A percentile compares a stretch with the other conserved stretches of the same genome.
These are phyloP conservation scores for Leccinum boreale DNA, from an alignment of 768 basidiomycete species.

Conservation along the genomic window DNA sequence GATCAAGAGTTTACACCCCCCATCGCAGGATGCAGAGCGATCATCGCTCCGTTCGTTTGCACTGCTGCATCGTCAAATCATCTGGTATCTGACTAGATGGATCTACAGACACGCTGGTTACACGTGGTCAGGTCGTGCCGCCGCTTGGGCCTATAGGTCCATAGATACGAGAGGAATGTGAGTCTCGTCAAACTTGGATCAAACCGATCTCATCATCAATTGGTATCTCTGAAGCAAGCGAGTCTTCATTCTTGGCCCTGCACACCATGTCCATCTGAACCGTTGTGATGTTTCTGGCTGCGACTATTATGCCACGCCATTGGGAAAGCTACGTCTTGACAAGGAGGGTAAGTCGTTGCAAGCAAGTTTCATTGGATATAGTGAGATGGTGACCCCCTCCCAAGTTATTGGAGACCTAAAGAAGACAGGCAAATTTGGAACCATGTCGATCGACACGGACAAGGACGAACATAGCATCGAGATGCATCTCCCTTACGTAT, in stretches of 20 bases:
- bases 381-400: slow-evolving; percentile 5
- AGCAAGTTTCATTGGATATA: not conserved
- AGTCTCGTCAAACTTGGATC: slow-evolving; percentile 26
- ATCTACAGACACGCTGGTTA: slow-evolving; percentile 87
- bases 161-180: slow-evolving; percentile 83
- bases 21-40: slow-evolving; percentile 69
- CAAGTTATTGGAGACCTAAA: slow-evolving; percentile 17
- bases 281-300: slow-evolving; percentile 87
- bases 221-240: slow-evolving; percentile 57
- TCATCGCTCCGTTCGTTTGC: slow-evolving; percentile 86
- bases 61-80: not conserved
- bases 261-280: slow-evolving; percentile 85
- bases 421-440: slow-evolving; percentile 49
- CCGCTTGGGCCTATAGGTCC: slow-evolving; percentile 94
- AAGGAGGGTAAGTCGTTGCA: slow-evolving; percentile 55
- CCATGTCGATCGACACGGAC: slow-evolving; percentile 66
- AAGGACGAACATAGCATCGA: slow-evolving; percentile 97
- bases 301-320: slow-evolving; percentile 74
- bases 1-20: slow-evolving; percentile 59
- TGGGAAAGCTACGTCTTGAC: slow-evolving; percentile 82
- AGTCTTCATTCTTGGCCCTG: slow-evolving; percentile 93
- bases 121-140: slow-evolving; percentile 88
- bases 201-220: slow-evolving; percentile 6
- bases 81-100: slow-evolving; percentile 5
- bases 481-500: slow-evolving; percentile 93